A percentile compares a stretch with the other conserved stretches of the same genome.
phyloP scores from a whole-genome alignment of 139 green algal species.

The Deuterostichococcus epilithicus region DNA sequence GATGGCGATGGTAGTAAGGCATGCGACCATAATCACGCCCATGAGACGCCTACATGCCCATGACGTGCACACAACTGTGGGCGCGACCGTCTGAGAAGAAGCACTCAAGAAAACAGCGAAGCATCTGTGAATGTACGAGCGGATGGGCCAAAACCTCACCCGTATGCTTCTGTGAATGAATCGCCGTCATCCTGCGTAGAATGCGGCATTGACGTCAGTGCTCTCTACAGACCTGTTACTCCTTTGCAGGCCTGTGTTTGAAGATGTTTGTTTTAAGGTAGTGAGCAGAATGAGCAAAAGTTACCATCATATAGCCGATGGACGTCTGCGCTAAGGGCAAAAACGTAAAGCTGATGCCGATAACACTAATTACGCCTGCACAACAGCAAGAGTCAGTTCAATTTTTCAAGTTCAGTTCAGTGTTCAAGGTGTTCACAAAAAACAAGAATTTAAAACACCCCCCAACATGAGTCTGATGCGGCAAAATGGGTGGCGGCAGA shows the following conservation, averaged over 20 bases:
- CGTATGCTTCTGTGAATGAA: too few species aligned
- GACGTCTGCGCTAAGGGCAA: not conserved
- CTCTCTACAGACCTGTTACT: too few species aligned
- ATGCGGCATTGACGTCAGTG: too few species aligned
- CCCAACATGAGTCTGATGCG: constrained; percentile 6
- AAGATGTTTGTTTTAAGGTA: too few species aligned
- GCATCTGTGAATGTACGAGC: too few species aligned
- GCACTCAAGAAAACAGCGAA: not conserved
- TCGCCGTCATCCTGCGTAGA: not conserved
- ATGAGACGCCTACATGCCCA: too few species aligned
- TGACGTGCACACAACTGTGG: too few species aligned
- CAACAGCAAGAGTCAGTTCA: not conserved
- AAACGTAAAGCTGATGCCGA: not conserved
- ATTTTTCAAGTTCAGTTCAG: not conserved
- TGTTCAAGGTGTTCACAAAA: not conserved
- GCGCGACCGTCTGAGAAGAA: too few species aligned
- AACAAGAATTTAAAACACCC: not conserved
- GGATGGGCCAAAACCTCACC: too few species aligned
- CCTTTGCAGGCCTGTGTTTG: too few species aligned
- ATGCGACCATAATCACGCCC: not conserved
- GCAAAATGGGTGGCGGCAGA: too few species aligned
- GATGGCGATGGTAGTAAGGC: constrained; percentile 3
- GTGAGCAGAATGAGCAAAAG: too few species aligned
- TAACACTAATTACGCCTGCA: not conserved
- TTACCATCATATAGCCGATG: not conserved